Evolutionary conservation across 441 rosid species (phyloP).

Genomic region (Gossypium davidsonii): DNA sequence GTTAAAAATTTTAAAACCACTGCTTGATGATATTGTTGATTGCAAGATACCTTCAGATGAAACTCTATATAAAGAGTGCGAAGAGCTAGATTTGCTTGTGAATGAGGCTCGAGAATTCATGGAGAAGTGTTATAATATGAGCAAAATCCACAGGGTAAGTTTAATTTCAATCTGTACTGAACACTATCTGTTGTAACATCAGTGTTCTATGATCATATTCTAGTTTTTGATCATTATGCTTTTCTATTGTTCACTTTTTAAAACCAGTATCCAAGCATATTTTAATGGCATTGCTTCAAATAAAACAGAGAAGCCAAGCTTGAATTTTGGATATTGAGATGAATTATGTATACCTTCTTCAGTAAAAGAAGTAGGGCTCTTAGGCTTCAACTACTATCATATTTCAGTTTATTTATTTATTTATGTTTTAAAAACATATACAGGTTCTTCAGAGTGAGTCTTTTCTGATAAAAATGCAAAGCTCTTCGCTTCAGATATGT

Average conservation of each 20-base stretch:
- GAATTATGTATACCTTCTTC: background rate
- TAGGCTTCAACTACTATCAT: background rate
- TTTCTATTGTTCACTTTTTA: background rate
- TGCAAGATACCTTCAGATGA: constrained; percentile 45
- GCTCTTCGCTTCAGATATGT: constrained; percentile 38
- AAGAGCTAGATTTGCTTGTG: constrained; percentile 60
- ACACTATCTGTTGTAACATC: background rate
- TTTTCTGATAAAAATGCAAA: background rate
- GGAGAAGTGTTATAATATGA: constrained; percentile 58
- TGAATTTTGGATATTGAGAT: background rate
- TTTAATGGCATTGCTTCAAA: too few species aligned
- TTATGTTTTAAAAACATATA: background rate
- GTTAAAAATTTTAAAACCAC: constrained; percentile 63
- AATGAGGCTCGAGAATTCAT: constrained; percentile 71
- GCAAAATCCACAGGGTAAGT: constrained; percentile 76
- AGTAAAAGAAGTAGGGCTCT: background rate
- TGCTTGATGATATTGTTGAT: constrained; percentile 72
- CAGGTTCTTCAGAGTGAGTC: constrained; percentile 60
- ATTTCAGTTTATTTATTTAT: constrained; percentile 1
- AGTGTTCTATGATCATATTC: background rate
- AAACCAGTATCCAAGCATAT: background rate
- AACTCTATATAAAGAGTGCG: constrained; percentile 50
- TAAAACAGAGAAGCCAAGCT: too few species aligned
- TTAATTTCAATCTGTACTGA: background rate
- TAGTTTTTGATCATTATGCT: too few species aligned